These are phyloP conservation scores for Aspergillus luchuensis DNA, from an alignment of 2,329 filamentous ascomycete genomes.

Conservation along the genomic window DNA sequence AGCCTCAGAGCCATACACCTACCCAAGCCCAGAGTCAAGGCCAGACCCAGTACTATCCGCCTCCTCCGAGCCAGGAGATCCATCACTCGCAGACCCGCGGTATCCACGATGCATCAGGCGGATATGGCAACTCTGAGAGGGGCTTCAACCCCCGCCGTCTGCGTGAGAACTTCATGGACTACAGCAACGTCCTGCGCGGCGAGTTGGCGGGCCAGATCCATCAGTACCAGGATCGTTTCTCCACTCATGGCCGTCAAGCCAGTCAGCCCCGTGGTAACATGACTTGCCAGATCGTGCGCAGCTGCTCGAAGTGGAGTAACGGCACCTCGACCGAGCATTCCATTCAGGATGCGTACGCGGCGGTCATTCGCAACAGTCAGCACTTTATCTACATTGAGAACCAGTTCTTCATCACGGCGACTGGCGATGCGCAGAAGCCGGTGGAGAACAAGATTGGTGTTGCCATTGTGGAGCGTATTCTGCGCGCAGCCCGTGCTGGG, in stretches of 20 bases:
- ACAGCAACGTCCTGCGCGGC: constrained; percentile 42
- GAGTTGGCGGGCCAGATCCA: constrained; percentile 47
- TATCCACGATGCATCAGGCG: constrained; percentile 37
- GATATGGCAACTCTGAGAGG: constrained; percentile 38
- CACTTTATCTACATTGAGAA: constrained; percentile 98
- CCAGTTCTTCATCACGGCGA: constrained; percentile 97
- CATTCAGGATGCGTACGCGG: constrained; percentile 79
- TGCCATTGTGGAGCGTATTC: constrained; percentile 87
- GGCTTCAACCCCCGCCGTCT: constrained; percentile 34
- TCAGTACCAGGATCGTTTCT: constrained; percentile 45
- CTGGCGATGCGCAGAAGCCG: constrained; percentile 78
- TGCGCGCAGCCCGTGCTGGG: constrained; percentile 75
- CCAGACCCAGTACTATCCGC: constrained; percentile 45
- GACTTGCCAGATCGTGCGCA: constrained; percentile 62
- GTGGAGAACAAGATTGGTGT: constrained; percentile 89
- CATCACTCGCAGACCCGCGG: constrained; percentile 38
- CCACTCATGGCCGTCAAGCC: constrained; percentile 15
- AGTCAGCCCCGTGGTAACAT: constrained; percentile 34
- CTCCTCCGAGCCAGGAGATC: constrained; percentile 40
- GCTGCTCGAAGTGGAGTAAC: constrained; percentile 94
- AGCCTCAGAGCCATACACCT: constrained; percentile 13
- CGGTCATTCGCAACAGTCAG: constrained; percentile 81
- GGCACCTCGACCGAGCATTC: constrained; percentile 82
- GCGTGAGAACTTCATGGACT: constrained; percentile 40
- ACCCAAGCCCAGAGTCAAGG: constrained; percentile 24